phyloP scores from a whole-genome alignment of 805 yeast genomes.

The Saccharomycopsis fibuligera region DNA sequence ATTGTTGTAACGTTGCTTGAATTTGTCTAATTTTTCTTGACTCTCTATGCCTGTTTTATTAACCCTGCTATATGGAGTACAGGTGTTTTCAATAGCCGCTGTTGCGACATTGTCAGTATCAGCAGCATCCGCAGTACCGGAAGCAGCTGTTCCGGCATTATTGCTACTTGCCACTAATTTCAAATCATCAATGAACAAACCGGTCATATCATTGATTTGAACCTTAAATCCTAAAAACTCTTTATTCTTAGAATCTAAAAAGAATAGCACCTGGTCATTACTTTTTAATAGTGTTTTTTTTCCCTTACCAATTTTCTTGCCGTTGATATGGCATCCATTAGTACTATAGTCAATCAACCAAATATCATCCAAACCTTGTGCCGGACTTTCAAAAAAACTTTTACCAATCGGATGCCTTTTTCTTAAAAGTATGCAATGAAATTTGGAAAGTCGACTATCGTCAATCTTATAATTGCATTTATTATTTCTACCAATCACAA shows the following conservation, averaged over 20 bases:
- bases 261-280: constrained; percentile 61
- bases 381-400: constrained; percentile 61
- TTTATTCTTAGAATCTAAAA: constrained; percentile 49
- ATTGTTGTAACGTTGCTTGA: background rate
- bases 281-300: constrained; percentile 54
- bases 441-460: constrained; percentile 76
- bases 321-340: constrained; percentile 71
- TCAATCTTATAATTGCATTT: constrained; percentile 54
- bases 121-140: background rate
- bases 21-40: background rate
- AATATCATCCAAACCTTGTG: constrained; percentile 63
- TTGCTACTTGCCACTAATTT: background rate
- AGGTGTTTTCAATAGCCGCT: background rate
- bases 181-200: constrained; percentile 46
- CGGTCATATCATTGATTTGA: constrained; percentile 52
- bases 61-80: background rate
- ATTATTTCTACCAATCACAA: constrained; percentile 67
- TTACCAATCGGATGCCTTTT: constrained; percentile 51
- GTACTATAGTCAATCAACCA: constrained; percentile 80
- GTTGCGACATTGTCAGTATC: background rate
- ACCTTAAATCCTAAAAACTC: constrained; percentile 51
- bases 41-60: background rate
- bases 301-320: constrained; percentile 50
- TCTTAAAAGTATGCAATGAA: constrained; percentile 67
- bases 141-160: background rate